Conservation (phyloP, 345 rosid genomes). For the Bruguiera parviflora region DNA sequence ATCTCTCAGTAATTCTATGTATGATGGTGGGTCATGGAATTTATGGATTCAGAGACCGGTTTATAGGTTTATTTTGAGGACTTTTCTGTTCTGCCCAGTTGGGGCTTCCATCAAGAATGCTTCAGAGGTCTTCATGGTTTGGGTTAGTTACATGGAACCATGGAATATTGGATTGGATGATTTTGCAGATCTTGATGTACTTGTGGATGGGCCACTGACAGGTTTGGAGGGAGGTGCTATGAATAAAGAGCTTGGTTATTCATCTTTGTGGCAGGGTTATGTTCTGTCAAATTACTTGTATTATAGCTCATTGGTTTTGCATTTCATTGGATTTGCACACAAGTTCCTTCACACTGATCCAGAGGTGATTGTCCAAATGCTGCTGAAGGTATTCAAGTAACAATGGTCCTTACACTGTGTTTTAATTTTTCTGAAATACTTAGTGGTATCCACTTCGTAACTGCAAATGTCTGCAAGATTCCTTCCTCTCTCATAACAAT, state of each 20-base stretch:
- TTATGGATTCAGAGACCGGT: slow-evolving; percentile 66
- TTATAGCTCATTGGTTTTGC: slow-evolving; percentile 86
- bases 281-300: slow-evolving; percentile 79
- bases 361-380: slow-evolving; percentile 73
- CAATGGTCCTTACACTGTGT: background rate
- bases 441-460: no score
- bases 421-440: background rate
- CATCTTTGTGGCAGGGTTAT: slow-evolving; percentile 63
- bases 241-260: slow-evolving; percentile 43
- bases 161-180: slow-evolving; percentile 63
- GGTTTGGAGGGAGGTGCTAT: slow-evolving; percentile 35
- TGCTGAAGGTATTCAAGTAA: slow-evolving; percentile 62
- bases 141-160: slow-evolving; percentile 80
- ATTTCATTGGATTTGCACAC: slow-evolving; percentile 92
- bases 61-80: slow-evolving; percentile 73
- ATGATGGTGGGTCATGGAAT: slow-evolving; percentile 61
- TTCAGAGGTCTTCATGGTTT: slow-evolving; percentile 75
- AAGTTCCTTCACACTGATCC: slow-evolving; percentile 92
- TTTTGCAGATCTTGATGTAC: slow-evolving; percentile 57
- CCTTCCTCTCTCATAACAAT: no score
- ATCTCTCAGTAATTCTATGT: slow-evolving; percentile 31
- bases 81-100: slow-evolving; percentile 72
- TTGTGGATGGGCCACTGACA: slow-evolving; percentile 38
- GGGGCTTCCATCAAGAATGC: slow-evolving; percentile 73
- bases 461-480: no score